A percentile compares a stretch with the other conserved stretches of the same genome.
Evolutionary conservation across 768 basidiomycete species (phyloP).

Genomic region (Tricholoma bakamatsutake): DNA sequence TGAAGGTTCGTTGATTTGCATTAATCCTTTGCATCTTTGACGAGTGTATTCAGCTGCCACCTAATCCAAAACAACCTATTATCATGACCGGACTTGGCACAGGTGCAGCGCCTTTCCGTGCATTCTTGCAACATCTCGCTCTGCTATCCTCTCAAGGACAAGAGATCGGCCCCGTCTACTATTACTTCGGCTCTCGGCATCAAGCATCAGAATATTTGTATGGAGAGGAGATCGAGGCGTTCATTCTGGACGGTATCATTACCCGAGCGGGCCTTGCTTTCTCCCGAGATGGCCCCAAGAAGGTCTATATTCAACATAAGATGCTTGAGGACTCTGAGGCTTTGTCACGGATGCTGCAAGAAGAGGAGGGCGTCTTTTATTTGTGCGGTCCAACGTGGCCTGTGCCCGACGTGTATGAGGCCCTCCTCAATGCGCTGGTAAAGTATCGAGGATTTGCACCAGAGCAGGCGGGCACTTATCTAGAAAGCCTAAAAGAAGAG

Average conservation of each 20-base stretch:
- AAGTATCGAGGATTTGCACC: conserved; percentile 62
- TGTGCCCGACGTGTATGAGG: conserved; percentile 96
- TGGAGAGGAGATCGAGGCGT: conserved; percentile 94
- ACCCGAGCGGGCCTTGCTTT: conserved; percentile 92
- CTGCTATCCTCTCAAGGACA: conserved; percentile 70
- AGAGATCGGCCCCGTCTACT: conserved; percentile 87
- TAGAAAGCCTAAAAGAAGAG: conserved; percentile 91
- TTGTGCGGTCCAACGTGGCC: conserved; percentile 99
- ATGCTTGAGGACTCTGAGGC: conserved; percentile 86
- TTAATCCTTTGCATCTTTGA: not conserved
- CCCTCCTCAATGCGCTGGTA: conserved; percentile 75
- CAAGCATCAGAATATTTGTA: conserved; percentile 96
- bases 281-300: conserved; percentile 87
- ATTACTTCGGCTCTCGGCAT: conserved; percentile 98
- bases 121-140: conserved; percentile 95
- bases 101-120: conserved; percentile 98
- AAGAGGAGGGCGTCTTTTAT: conserved; percentile 83
- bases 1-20: conserved; percentile 64
- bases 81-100: conserved; percentile 99
- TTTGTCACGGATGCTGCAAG: conserved; percentile 69
- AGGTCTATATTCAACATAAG: conserved; percentile 98
- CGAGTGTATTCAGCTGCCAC: conserved; percentile 60
- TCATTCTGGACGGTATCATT: conserved; percentile 78
- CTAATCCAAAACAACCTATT: conserved; percentile 78
- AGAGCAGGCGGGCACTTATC: conserved; percentile 66